Evolutionary conservation across 2,329 filamentous ascomycete species (phyloP).

Genomic region (Pyrenochaeta sp.): DNA sequence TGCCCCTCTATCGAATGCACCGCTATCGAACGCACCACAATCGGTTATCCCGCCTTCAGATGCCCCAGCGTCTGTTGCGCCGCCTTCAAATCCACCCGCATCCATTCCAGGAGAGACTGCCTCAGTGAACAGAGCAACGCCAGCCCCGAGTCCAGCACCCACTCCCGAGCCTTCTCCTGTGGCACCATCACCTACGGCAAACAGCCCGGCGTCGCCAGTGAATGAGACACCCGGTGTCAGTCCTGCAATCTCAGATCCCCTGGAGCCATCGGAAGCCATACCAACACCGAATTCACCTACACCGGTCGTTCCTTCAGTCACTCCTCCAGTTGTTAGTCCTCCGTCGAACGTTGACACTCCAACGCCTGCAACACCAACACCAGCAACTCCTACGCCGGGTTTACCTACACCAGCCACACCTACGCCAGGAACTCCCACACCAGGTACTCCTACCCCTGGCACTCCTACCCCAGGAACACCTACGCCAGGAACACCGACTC

Average conservation of each 20-base stretch:
- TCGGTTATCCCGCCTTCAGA: not conserved
- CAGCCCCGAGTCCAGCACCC: not conserved
- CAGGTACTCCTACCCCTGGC: not conserved
- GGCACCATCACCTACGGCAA: no score
- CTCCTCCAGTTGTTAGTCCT: not conserved
- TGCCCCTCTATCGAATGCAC: not conserved
- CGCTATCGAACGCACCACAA: constrained; percentile 1
- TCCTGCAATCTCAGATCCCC: no score
- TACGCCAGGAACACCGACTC: not conserved
- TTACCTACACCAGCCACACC: not conserved
- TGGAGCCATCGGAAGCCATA: not conserved
- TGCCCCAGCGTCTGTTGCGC: not conserved
- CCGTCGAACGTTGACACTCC: not conserved
- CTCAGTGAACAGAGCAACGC: not conserved
- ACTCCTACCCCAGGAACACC: not conserved
- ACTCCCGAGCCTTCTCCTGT: no score
- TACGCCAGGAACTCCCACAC: no score
- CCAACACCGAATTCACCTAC: not conserved
- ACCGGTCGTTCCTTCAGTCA: not conserved
- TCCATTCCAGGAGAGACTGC: not conserved
- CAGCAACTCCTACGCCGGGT: not conserved
- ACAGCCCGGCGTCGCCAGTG: no score
- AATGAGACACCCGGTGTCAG: no score
- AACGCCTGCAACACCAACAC: not conserved
- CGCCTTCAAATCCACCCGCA: not conserved